phyloP scores from a whole-genome alignment of 805 yeast genomes.

The Yarrowia alimentaria region DNA sequence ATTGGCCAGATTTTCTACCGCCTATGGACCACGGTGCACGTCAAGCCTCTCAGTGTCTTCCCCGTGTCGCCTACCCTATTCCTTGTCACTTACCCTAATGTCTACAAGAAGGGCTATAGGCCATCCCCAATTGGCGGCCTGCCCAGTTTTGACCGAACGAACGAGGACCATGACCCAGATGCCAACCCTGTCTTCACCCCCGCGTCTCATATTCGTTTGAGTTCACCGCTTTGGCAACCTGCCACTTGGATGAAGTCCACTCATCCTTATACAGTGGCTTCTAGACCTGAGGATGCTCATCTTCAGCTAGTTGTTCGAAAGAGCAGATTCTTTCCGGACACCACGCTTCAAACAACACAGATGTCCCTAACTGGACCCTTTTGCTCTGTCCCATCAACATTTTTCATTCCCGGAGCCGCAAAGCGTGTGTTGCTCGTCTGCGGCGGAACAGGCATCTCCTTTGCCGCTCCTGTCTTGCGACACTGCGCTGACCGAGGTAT shows the following conservation, averaged over 20 bases:
- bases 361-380: slow-evolving; percentile 45
- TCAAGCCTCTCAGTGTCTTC: slow-evolving; percentile 35
- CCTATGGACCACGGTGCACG: slow-evolving; percentile 35
- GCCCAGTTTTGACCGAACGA: slow-evolving; percentile 1
- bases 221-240: slow-evolving; percentile 35
- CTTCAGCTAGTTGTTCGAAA: slow-evolving; percentile 42
- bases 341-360: slow-evolving; percentile 38
- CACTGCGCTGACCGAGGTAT: slow-evolving; percentile 68
- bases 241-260: slow-evolving; percentile 46
- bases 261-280: slow-evolving; percentile 50
- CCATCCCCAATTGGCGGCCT: not conserved
- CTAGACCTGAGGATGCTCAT: slow-evolving; percentile 50
- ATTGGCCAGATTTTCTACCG: slow-evolving; percentile 59
- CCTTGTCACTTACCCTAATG: slow-evolving; percentile 51
- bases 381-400: slow-evolving; percentile 40
- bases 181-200: slow-evolving; percentile 39
- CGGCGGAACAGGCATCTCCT: slow-evolving; percentile 78
- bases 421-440: slow-evolving; percentile 34
- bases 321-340: slow-evolving; percentile 38
- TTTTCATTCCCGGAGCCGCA: slow-evolving; percentile 50
- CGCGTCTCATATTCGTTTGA: slow-evolving; percentile 49
- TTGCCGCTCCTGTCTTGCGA: slow-evolving; percentile 75
- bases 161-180: slow-evolving; percentile 5
- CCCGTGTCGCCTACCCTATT: slow-evolving; percentile 49
- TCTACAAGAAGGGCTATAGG: slow-evolving; percentile 39